Base-by-base conservation (phyloP, 2,329 filamentous ascomycete genomes). In the Arthrobotrys iridis region DNA sequence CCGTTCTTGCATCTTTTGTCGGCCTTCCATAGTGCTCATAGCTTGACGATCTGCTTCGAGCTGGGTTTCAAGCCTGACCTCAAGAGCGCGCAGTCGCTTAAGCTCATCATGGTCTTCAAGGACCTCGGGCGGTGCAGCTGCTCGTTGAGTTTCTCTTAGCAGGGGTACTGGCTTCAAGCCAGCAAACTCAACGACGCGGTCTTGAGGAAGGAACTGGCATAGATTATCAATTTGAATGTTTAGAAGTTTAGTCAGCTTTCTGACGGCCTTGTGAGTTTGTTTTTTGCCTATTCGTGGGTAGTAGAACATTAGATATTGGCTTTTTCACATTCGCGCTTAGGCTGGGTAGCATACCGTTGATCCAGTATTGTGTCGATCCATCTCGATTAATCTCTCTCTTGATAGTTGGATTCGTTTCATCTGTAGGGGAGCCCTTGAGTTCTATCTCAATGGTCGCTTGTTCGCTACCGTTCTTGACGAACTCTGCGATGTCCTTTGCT, bases 211-310 rank as follows among this genome's bases (percentile, higher is more conserved):
- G 79, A 99, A 99, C 81, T 99, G 95, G 81, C 95, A 99, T 1
- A 99, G 86, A 79, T 99, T 99, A 84, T 99, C 95, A 77, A 98
- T 92, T 82, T 99, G 95, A 59, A 99, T 98, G 55, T 90, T 90
- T 79, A 96, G 89, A 7, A 85, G 86, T 72, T 85, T 87, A 75
- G 90, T 91, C 55, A 97, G 83, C 7, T 85, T 83, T 8, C 26
- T 48, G 11, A 76, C 40, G 2, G 64, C 28, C 18, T 43, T 60
- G 13, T 55, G 52, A 5, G 30, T 48, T 65, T 46, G 35, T 33
- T 76, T 63, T 60, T 70, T 76, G 30, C 72, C 72, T 76, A 22
- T 48, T 1, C 11, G 18, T 22, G 1, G 2, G 2, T 7, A 11
- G n/a, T n/a, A 37, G 2, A 11, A 8, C 24, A 30, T 57, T 41